Percentiles rank a stretch among this genome's conserved stretches.
phyloP scores from a whole-genome alignment of 805 yeast genomes.

The Yamadazyma ubonensis region DNA sequence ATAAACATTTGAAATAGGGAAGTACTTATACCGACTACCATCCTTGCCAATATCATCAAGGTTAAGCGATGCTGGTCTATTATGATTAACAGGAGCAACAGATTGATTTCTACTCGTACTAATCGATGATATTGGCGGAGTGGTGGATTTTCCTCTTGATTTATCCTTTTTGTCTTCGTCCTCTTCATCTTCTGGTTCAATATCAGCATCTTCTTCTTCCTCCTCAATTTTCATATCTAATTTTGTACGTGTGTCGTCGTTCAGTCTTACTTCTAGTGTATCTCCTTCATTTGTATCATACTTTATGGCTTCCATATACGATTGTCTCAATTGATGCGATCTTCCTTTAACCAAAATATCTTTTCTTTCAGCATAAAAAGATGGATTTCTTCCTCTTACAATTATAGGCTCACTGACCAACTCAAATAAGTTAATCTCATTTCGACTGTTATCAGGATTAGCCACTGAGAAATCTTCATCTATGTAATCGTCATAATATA shows the following conservation, averaged over 20 bases:
- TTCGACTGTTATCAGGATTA: constrained; percentile 21
- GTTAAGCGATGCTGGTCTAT: constrained; percentile 6
- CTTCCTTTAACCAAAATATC: constrained; percentile 43
- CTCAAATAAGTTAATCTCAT: constrained; percentile 32
- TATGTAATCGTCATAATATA: constrained; percentile 37
- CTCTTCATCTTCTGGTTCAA: constrained; percentile 15
- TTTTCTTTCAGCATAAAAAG: constrained; percentile 54
- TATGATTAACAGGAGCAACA: constrained; percentile 1
- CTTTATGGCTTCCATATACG: constrained; percentile 3
- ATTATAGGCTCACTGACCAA: constrained; percentile 46
- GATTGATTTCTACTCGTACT: constrained; percentile 3
- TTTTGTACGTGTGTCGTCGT: neutral
- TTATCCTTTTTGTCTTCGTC: constrained; percentile 1
- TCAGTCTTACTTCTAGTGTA: neutral
- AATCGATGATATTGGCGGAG: constrained; percentile 2
- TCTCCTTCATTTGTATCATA: constrained; percentile 3
- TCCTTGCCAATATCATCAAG: constrained; percentile 9
- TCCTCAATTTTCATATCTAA: constrained; percentile 3
- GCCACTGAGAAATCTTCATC: constrained; percentile 27
- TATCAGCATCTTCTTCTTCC: constrained; percentile 9
- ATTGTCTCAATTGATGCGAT: constrained; percentile 8
- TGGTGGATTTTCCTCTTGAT: constrained; percentile 2
- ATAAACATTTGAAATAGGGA: constrained; percentile 50
- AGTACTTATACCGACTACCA: constrained; percentile 41
- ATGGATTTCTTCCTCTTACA: constrained; percentile 61